Conservation (phyloP, 2,329 filamentous ascomycete genomes). For the Penicillium janthinellum region DNA sequence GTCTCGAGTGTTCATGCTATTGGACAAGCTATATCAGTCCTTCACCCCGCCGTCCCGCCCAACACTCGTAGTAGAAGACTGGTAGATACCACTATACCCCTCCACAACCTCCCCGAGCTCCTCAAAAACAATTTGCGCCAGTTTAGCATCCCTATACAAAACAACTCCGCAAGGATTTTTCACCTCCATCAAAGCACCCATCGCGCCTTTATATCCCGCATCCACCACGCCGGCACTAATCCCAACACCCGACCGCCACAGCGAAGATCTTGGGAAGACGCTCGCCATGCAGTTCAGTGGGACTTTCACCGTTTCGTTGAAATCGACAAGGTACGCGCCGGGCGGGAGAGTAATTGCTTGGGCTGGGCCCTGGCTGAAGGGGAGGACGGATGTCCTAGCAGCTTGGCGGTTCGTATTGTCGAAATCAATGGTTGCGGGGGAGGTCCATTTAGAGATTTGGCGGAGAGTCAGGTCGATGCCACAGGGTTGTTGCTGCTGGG, state of each 20-base stretch:
- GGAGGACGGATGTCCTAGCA: constrained; percentile 21
- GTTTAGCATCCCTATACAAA: constrained; percentile 37
- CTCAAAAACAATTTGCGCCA: constrained; percentile 47
- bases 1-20: neutral
- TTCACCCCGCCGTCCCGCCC: constrained; percentile 11
- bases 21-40: too few relatives aligned
- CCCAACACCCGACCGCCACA: constrained; percentile 44
- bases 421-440: constrained; percentile 33
- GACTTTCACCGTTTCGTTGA: constrained; percentile 46
- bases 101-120: constrained; percentile 40
- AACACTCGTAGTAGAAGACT: constrained; percentile 26
- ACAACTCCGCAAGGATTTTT: constrained; percentile 39
- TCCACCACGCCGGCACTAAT: constrained; percentile 47
- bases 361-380: constrained; percentile 14
- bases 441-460: constrained; percentile 31
- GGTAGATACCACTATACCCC: constrained; percentile 45
- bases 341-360: constrained; percentile 23
- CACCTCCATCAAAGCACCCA: constrained; percentile 45
- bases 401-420: constrained; percentile 32
- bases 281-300: constrained; percentile 45
- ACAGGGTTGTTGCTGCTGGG: constrained; percentile 35
- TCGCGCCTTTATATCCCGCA: constrained; percentile 45
- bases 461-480: constrained; percentile 35
- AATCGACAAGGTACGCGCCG: constrained; percentile 39
- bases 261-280: constrained; percentile 42